Percentiles rank a stretch among this genome's conserved stretches.
Conservation (phyloP, 2,329 filamentous ascomycete genomes). For the Colletotrichum sp. region DNA sequence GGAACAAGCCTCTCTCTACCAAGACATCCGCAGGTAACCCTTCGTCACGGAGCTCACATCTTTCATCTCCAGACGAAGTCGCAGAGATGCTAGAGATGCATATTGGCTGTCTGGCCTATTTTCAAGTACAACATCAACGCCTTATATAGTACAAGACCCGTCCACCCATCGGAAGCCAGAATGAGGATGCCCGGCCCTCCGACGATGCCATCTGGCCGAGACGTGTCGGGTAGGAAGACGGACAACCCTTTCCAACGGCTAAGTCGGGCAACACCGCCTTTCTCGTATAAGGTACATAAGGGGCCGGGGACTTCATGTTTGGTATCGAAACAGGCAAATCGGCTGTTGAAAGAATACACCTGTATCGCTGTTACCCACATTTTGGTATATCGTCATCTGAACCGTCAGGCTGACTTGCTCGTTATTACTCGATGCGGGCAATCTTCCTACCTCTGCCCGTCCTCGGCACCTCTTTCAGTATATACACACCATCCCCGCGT, state of each 20-base stretch:
- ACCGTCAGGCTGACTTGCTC: no score
- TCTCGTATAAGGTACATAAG: not conserved
- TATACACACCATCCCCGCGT: no score
- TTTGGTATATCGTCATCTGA: no score
- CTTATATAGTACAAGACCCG: not conserved
- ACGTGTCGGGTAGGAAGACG: not conserved
- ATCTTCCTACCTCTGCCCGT: not conserved
- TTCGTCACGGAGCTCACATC: no score
- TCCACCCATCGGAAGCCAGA: fast-evolving
- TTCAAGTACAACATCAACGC: fast-evolving
- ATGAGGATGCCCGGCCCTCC: fast-evolving
- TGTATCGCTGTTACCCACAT: no score
- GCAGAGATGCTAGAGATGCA: no score
- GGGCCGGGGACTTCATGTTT: not conserved
- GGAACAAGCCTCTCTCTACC: no score
- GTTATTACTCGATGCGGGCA: no score
- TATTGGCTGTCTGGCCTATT: not conserved
- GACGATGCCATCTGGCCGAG: not conserved
- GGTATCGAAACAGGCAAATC: not conserved
- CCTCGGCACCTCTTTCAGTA: not conserved
- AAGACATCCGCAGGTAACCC: no score
- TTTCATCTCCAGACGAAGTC: no score
- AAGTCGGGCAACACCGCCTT: not conserved
- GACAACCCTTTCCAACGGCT: not conserved
- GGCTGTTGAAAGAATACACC: no score